Conservation (phyloP, 441 rosid species). For the Pelargonium australe region DNA sequence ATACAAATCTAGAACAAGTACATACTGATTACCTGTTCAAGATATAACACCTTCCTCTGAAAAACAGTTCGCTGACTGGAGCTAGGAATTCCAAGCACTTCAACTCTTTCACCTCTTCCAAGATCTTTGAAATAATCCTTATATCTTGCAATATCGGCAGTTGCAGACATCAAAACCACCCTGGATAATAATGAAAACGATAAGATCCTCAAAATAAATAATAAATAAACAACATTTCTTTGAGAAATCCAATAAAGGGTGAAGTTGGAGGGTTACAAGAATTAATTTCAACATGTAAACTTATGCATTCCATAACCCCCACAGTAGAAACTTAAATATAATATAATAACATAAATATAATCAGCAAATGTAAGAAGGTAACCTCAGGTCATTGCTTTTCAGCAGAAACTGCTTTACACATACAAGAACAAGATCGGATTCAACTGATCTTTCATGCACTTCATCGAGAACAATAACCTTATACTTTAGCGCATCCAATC, state of each 20-base stretch:
- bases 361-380: constrained; percentile 11
- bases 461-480: constrained; percentile 94
- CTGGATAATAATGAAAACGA: constrained; percentile 31
- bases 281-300: background rate
- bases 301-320: background rate
- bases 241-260: background rate
- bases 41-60: constrained; percentile 62
- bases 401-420: constrained; percentile 81
- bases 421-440: constrained; percentile 88
- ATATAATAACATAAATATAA: background rate
- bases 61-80: constrained; percentile 49
- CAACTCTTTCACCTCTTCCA: constrained; percentile 83
- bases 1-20: background rate
- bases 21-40: constrained; percentile 59
- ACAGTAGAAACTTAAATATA: background rate
- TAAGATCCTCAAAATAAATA: constrained; percentile 12
- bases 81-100: constrained; percentile 79
- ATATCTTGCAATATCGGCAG: constrained; percentile 83
- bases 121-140: constrained; percentile 82
- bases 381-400: constrained; percentile 76
- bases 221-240: background rate
- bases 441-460: constrained; percentile 96
- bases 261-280: too few relatives aligned
- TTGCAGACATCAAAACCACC: constrained; percentile 97
- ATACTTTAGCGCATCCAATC: constrained; percentile 70